Percentiles rank a stretch among this genome's conserved stretches.
These are phyloP conservation scores for Strigomonas culicis DNA, from an alignment of 208 protist species.

Conservation along the genomic window DNA sequence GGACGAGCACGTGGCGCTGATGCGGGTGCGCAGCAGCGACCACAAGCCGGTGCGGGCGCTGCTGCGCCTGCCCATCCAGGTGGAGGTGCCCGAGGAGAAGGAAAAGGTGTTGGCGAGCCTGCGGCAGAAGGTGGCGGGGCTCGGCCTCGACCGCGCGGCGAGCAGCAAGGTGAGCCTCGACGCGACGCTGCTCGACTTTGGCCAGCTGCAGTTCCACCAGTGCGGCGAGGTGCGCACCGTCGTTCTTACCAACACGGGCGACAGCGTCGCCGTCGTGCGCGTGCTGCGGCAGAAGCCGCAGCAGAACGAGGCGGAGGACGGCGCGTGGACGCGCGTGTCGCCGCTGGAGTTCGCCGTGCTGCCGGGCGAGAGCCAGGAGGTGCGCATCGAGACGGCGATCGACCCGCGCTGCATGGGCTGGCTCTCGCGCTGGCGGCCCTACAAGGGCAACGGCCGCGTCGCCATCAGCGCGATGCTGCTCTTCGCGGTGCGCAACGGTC, in stretches of 20 bases:
- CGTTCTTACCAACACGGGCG: slow-evolving; percentile 61
- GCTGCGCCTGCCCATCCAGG: slow-evolving; percentile 51
- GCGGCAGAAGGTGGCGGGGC: slow-evolving; percentile 27
- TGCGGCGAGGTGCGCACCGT: slow-evolving; percentile 31
- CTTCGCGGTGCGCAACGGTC: slow-evolving; percentile 56
- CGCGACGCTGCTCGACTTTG: slow-evolving; percentile 52
- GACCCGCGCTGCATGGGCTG: slow-evolving; percentile 61
- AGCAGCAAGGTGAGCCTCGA: slow-evolving; percentile 43
- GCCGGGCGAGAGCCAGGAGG: slow-evolving; percentile 58
- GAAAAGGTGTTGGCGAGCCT: slow-evolving; percentile 47
- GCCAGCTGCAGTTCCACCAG: slow-evolving; percentile 47
- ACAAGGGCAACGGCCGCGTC: slow-evolving; percentile 41
- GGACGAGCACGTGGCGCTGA: slow-evolving; percentile 36
- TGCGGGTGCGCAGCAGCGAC: slow-evolving; percentile 66
- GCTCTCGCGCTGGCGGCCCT: slow-evolving; percentile 60
- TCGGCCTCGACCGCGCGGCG: slow-evolving; percentile 43
- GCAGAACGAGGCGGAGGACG: slow-evolving; percentile 27
- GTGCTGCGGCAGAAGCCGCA: slow-evolving; percentile 45
- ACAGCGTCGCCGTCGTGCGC: slow-evolving; percentile 60
- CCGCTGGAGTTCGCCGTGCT: slow-evolving; percentile 60
- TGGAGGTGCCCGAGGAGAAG: slow-evolving; percentile 53
- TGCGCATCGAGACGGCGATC: slow-evolving; percentile 53
- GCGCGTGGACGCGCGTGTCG: slow-evolving; percentile 69
- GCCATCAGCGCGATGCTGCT: slow-evolving; percentile 47
- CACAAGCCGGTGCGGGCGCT: slow-evolving; percentile 83